phyloP scores from a whole-genome alignment of 2,329 filamentous ascomycete species.

The Epicoccum sorghinum region DNA sequence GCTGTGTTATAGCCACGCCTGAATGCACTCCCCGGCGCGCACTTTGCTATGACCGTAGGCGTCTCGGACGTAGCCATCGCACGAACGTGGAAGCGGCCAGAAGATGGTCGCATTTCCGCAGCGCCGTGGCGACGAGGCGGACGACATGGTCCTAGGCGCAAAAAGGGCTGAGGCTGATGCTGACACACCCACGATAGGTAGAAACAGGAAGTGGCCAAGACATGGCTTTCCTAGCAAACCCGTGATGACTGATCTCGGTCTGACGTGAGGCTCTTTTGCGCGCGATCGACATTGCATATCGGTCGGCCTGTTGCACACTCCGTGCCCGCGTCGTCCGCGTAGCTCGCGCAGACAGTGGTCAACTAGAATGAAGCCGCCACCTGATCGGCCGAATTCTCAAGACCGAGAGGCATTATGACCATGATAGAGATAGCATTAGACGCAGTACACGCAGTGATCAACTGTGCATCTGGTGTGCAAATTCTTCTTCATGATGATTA shows the following conservation, averaged over 20 bases:
- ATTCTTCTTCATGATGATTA: too few relatives aligned
- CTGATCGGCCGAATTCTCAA: background rate
- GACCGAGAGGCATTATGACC: background rate
- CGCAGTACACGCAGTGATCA: background rate
- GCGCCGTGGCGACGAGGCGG: background rate
- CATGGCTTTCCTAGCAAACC: constrained; percentile 1
- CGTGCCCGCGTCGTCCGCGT: background rate
- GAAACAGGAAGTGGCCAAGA: background rate
- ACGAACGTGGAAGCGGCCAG: background rate
- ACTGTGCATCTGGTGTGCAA: background rate
- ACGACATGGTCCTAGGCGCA: background rate
- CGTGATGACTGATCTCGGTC: background rate
- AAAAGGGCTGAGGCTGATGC: constrained; percentile 12
- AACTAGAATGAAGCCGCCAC: background rate
- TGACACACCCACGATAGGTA: constrained; percentile 3
- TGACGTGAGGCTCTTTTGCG: constrained; percentile 9
- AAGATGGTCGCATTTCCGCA: background rate
- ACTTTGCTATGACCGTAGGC: background rate
- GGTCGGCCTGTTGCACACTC: background rate
- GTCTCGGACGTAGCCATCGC: constrained; percentile 9
- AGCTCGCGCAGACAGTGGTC: too few relatives aligned
- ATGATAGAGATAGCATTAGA: background rate
- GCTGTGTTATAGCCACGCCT: background rate
- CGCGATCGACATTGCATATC: background rate
- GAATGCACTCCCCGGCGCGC: background rate